Percentiles rank a stretch among this genome's conserved stretches.
phyloP scores from a whole-genome alignment of 208 protist genomes.

The Trypanosoma vivax region DNA sequence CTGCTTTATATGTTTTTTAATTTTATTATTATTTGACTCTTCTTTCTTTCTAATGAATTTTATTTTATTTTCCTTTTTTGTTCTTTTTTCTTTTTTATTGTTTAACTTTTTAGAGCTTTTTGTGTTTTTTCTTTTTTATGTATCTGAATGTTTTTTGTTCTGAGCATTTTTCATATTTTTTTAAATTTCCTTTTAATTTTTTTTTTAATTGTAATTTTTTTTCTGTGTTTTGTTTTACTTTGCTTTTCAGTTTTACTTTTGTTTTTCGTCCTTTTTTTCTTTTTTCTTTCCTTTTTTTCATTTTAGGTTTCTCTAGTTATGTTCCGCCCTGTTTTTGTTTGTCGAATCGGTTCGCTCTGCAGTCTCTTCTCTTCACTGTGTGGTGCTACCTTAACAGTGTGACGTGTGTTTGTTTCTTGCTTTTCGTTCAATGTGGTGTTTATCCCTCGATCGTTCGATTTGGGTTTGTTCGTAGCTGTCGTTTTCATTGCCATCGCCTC shows the following conservation, averaged over 20 bases:
- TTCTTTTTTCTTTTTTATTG: slow-evolving; percentile 4
- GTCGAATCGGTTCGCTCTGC: not conserved
- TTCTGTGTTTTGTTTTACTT: slow-evolving; percentile 4
- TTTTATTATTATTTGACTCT: not conserved
- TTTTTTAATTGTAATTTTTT: slow-evolving; percentile 1
- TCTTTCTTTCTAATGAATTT: not conserved
- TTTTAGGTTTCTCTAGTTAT: slow-evolving; percentile 7
- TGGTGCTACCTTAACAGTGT: no score
- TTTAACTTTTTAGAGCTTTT: not conserved
- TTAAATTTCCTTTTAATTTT: no score
- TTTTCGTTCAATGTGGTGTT: no score
- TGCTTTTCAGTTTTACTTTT: slow-evolving; percentile 8
- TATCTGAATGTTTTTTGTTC: no score
- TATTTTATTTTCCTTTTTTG: slow-evolving; percentile 10
- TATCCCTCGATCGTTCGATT: no score
- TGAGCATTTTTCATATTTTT: no score
- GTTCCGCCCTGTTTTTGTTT: slow-evolving; percentile 18
- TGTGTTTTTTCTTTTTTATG: not conserved
- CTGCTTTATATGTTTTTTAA: not conserved
- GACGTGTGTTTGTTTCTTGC: no score
- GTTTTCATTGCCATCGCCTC: no score
- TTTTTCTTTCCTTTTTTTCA: slow-evolving; percentile 4
- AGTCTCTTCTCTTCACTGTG: not conserved
- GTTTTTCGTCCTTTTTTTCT: slow-evolving; percentile 7
- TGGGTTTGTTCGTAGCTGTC: no score